Evolutionary conservation across 2,329 filamentous ascomycete species (phyloP), one percentile per base, ranked within the genome.

Genomic region (Botryosphaeria dothidea): DNA sequence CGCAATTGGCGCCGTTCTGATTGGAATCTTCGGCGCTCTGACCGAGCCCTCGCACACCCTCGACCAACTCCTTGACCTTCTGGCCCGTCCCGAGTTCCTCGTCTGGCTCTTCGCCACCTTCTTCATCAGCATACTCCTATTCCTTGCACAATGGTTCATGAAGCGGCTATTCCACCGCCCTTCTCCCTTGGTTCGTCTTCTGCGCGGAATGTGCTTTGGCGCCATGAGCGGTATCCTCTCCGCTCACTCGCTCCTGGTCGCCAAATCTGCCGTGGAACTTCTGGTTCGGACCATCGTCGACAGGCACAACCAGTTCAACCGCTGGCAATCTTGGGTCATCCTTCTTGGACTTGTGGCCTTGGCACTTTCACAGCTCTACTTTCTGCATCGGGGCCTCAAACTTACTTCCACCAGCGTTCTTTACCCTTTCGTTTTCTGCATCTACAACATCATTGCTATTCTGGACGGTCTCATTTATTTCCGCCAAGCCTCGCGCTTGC

Each of bases 361-460:
- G 67, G 94, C 95, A 4, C 85, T 99, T 49, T 91, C 89, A 49
- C 95, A 99, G 78, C 86, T 99, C 5, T 99, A 97, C 80, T 98
- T 96, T 78, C 87, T 99, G 67, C 95, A 99, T 75, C 88, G 92
- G 48, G 95, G 95, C 62, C 85, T 99, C 68, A 97, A 97, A 79
- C 85, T 99, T 61, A 93, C 96, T 77, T 97, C 93, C 63, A 98
- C 95, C 23, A 97, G 92, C 72, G 90, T 98, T 67, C 84, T 99
- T 70, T 99, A 99, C 78, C 95, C 95, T 4, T 89, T 98, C 71
- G 93, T 98, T 43, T 99, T 99, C 79, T 99, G 95, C 84, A 88
- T 98, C 69, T 99, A 98, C 84, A 99, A 99, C 83, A 97, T 99
- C 73, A 93, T 98, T 73, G 95, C 95, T 69, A 99, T 99, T 70